Percentiles rank a stretch among this genome's conserved stretches.
Evolutionary conservation across 768 basidiomycete species (phyloP).

Genomic region (Lactarius psammicola): DNA sequence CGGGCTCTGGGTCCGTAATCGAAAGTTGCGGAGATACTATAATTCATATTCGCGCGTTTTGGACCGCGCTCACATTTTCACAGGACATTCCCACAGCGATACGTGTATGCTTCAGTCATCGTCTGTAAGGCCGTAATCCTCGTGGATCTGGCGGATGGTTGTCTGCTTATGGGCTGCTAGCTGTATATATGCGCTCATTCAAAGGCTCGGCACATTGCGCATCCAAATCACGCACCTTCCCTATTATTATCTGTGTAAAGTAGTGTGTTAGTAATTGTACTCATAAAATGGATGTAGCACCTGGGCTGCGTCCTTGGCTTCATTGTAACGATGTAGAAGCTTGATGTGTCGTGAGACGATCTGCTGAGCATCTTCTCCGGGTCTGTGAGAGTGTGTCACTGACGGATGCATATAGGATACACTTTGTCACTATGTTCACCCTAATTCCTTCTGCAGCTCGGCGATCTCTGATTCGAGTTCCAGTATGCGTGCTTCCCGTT

Average conservation of each 20-base stretch:
- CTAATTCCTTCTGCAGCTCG: constrained; percentile 21
- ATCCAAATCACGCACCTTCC: constrained; percentile 48
- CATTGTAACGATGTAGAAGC: constrained; percentile 70
- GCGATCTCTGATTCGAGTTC: constrained; percentile 24
- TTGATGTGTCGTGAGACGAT: constrained; percentile 65
- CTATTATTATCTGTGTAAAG: constrained; percentile 63
- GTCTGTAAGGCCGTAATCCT: constrained; percentile 61
- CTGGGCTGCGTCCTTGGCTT: constrained; percentile 79
- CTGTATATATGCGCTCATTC: constrained; percentile 40
- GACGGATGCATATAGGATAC: not conserved
- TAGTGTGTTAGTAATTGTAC: not conserved
- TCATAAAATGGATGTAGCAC: constrained; percentile 34
- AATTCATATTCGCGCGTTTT: not conserved
- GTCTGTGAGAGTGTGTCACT: constrained; percentile 30
- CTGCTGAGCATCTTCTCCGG: constrained; percentile 47
- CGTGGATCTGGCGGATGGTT: constrained; percentile 72
- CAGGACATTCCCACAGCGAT: not conserved
- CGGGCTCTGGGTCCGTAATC: too few species aligned
- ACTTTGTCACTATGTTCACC: not conserved
- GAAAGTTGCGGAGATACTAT: not conserved
- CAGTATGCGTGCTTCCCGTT: constrained; percentile 20
- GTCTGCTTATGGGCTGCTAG: constrained; percentile 68
- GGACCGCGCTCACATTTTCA: not conserved
- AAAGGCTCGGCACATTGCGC: not conserved
- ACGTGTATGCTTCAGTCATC: constrained; percentile 44